Evolutionary conservation across 2,329 filamentous ascomycete species (phyloP).

Genomic region (Nemania sp.): DNA sequence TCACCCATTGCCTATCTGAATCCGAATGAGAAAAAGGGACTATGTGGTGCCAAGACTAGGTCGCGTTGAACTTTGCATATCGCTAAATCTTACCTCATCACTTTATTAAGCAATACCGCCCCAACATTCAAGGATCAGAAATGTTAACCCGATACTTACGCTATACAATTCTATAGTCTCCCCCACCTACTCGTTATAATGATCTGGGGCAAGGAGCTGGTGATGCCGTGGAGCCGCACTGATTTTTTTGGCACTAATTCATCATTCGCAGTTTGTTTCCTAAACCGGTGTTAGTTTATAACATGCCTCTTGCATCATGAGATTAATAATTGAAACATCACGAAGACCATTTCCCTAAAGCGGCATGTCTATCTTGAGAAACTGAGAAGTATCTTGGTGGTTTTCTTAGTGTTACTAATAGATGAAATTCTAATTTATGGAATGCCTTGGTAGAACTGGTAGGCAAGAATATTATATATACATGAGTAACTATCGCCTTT

Average conservation of each 20-base stretch:
- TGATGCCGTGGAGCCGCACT: neutral
- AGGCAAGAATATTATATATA: slow-evolving; percentile 10
- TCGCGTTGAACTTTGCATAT: no score
- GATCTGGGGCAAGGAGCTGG: no score
- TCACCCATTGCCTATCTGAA: no score
- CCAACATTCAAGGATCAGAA: no score
- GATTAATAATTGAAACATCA: slow-evolving; percentile 20
- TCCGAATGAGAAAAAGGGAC: no score
- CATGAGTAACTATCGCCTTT: neutral
- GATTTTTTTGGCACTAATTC: slow-evolving; percentile 8
- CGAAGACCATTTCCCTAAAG: neutral
- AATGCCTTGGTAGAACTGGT: neutral
- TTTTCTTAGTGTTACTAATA: neutral
- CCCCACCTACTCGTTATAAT: no score
- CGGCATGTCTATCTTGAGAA: neutral
- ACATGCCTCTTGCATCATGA: neutral
- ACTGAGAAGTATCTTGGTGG: neutral
- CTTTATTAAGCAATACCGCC: no score
- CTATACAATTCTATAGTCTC: no score
- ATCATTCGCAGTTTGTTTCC: slow-evolving; percentile 31
- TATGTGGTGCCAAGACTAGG: no score
- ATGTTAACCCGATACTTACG: no score
- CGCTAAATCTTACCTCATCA: no score
- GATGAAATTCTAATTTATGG: neutral
- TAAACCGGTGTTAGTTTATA: slow-evolving; percentile 19